phyloP scores from a whole-genome alignment of 441 rosid species.

The Adansonia grandidieri region DNA sequence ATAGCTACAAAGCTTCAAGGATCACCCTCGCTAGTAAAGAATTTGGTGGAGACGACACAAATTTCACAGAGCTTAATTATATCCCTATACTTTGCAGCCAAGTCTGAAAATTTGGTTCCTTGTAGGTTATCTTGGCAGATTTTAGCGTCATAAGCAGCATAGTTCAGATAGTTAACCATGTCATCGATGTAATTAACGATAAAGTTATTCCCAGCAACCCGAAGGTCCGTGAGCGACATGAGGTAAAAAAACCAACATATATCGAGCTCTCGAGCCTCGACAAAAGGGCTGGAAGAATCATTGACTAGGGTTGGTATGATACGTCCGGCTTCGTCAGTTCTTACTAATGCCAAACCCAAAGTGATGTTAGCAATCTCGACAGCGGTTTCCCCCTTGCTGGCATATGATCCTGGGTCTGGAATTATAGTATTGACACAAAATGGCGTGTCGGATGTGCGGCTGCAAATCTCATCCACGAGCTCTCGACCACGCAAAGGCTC shows the following conservation, averaged over 20 bases:
- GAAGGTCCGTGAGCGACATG: neutral
- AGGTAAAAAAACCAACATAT: neutral
- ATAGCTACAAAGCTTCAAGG: neutral
- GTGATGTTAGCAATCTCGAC: neutral
- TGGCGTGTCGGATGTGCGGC: neutral
- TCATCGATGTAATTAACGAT: neutral
- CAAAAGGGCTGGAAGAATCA: neutral
- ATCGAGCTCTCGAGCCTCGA: neutral
- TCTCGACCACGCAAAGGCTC: neutral
- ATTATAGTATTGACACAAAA: neutral
- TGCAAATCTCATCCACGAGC: neutral
- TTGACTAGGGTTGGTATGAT: constrained; percentile 8
- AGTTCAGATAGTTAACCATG: neutral
- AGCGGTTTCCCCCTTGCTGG: neutral
- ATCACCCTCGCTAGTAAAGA: neutral
- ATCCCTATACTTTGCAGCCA: neutral
- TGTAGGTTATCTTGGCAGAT: neutral
- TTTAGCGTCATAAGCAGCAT: neutral
- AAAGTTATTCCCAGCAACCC: neutral
- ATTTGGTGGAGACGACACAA: constrained; percentile 7
- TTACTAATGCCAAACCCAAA: neutral
- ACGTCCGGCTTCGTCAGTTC: neutral
- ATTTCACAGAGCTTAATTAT: constrained; percentile 22
- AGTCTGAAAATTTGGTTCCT: neutral
- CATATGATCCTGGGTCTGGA: neutral